These are phyloP conservation scores for Heterobasidion irregulare DNA, from an alignment of 1,284 basidiomycete genomes.

Conservation along the genomic window DNA sequence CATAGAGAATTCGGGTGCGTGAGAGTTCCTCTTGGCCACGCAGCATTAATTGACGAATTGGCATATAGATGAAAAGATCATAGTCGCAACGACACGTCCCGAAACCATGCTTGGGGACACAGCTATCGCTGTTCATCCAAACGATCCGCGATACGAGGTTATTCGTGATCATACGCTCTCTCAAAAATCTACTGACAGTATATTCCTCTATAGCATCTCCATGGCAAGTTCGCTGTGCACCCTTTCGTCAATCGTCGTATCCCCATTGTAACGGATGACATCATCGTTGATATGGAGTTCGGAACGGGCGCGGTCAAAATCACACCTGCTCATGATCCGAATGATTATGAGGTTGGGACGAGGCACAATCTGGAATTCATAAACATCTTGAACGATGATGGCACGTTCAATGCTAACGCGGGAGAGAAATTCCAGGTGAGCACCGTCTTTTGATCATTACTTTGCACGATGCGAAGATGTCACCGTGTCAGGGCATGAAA, in stretches of 20 bases:
- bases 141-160: conserved; percentile 83
- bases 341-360: conserved; percentile 93
- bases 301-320: conserved; percentile 99
- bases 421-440: conserved; percentile 69
- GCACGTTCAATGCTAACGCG: conserved; percentile 90
- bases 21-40: background rate
- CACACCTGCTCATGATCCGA: conserved; percentile 97
- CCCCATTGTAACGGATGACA: conserved; percentile 81
- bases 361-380: conserved; percentile 91
- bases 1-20: conserved; percentile 73
- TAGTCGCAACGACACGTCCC: conserved; percentile 96
- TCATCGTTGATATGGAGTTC: conserved; percentile 88
- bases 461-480: background rate
- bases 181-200: background rate
- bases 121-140: conserved; percentile 93
- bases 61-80: conserved; percentile 74
- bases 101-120: conserved; percentile 99
- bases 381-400: conserved; percentile 96
- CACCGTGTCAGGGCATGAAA: conserved; percentile 69
- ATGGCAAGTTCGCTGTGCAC: conserved; percentile 89
- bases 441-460: background rate
- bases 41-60: background rate
- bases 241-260: conserved; percentile 87
- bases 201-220: conserved; percentile 51
- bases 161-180: background rate